Evolutionary conservation across 441 rosid species (phyloP), one percentile per base, ranked within the genome.

Genomic region (Raphanus hybrid): DNA sequence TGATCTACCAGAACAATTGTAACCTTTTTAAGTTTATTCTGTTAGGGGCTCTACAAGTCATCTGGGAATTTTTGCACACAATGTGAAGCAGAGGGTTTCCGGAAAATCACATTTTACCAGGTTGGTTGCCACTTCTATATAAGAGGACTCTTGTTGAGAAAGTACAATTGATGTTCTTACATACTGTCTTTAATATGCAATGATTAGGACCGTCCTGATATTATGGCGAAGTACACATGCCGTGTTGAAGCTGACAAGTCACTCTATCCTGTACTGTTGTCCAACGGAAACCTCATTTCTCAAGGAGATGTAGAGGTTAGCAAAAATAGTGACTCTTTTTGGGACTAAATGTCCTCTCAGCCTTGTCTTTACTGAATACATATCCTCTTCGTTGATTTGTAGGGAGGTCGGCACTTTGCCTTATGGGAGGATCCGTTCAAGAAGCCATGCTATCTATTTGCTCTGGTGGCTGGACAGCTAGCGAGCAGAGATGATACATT

Each of bases 351-450:
- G 43, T 59, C 34, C 16, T 41, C 29, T 66, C 64, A 12, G 26
- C 14, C 63, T 74, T 29, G 60, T 73, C 71, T 39, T 71, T 71
- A 20, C 69, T 73, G 75, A 64, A 35, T 35, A 11, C 37, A 29
- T 50, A 43, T 35, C 34, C 16, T 78, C 45, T 58, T 50, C 61
- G 41, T 45, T 75, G 58, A 39, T 43, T 48, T 82, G 67, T 86
- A 96, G 99, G 93, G 92, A 52, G 97, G 94, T 20, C 86, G 81
- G 76, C 99, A 96, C 86, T 96, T 83, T 84, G 95, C 85, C 81
- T 79, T 92, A 39, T 96, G 99, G 99, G 94, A 96, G 80, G 97
- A 96, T 76, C 99, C 98, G 69, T 96, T 90, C 85, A 92, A 92
- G 96, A 96, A 93, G 75, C 98, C 98, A 1, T 89, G 93, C 85